These are phyloP conservation scores for Euclidium syriacum DNA, from an alignment of 345 rosid species.

Conservation along the genomic window DNA sequence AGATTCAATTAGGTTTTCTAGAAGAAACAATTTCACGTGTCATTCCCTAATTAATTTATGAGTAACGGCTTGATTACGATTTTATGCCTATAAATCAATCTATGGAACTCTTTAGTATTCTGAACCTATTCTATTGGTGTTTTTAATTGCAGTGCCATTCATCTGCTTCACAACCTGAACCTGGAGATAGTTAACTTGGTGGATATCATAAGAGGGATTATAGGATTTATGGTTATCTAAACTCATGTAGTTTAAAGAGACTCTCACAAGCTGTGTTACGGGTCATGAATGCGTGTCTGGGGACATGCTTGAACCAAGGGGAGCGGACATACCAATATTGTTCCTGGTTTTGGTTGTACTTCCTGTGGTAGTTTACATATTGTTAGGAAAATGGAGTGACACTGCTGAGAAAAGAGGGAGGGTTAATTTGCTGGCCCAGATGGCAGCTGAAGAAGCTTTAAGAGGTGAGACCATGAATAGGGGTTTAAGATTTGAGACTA, in stretches of 20 bases:
- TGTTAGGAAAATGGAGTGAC: conserved; percentile 89
- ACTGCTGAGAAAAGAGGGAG: conserved; percentile 55
- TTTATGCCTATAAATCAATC: background rate
- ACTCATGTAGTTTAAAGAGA: conserved; percentile 32
- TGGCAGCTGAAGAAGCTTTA: conserved; percentile 75
- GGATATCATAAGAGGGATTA: background rate
- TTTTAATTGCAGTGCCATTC: conserved; percentile 15
- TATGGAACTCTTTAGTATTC: background rate
- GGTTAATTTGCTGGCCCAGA: conserved; percentile 56
- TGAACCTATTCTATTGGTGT: background rate
- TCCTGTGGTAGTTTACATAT: conserved; percentile 66
- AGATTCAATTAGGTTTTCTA: background rate
- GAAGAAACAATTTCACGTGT: background rate
- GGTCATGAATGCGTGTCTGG: conserved; percentile 75
- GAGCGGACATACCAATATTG: conserved; percentile 67
- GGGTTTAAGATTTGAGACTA: conserved; percentile 21
- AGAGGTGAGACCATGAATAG: conserved; percentile 38
- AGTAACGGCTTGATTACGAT: background rate
- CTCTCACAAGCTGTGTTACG: conserved; percentile 22
- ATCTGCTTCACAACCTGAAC: background rate
- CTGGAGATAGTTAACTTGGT: conserved; percentile 11
- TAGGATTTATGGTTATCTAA: conserved; percentile 20
- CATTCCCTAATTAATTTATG: background rate
- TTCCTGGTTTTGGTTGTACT: conserved; percentile 80
- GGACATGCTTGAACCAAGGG: conserved; percentile 97